Evolutionary conservation across 1,284 basidiomycete species (phyloP), one percentile per base, ranked within the genome.

Genomic region (Cutaneotrichosporon sp.): DNA sequence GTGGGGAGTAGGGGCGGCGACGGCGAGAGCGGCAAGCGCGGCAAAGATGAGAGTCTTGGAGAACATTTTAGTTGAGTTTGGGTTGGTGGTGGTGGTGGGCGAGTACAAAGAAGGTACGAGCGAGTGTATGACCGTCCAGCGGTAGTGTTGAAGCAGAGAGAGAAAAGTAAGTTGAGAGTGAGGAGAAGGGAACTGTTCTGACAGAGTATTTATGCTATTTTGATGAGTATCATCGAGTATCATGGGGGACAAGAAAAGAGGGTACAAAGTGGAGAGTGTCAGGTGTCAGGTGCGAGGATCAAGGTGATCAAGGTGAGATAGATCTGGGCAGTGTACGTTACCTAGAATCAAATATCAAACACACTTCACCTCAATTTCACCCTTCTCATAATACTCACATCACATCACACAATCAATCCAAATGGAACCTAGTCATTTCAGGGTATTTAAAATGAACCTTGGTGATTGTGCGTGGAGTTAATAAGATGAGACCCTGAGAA

Each of bases 11-110:
- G 57, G 42, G 30, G 57, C 57, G 31, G 46, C 57, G 31, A 32
- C 57, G 42, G 42, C 57, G 42, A 49, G 26, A 22, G 57, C 57
- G 42, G 38, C 42, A n/a, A 58, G 57, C 7, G 57, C 21, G 46
- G 46, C 31, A 30, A 58, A 16, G 31, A 49, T 16, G 42, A 58
- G 14, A 11, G 42, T 32, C 57, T 58, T 58, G 57, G 57, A 16
- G 30, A 58, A 10, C 57, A 49, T 47, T 49, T 34, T 56, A 16
- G 53, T 58, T 56, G 36, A 6, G n/a, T 2, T 38, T 38, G 32
- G 22, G 51, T 53, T 8, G 34, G 10, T 56, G 51, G 51, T 31
- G 26, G 51, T 32, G 30, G 30, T 36, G 34, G 14, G 34, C 16
- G 34, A 16, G 32, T 56, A 38, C 34, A 56, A 38, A 38, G 53